phyloP scores from a whole-genome alignment of 2,329 filamentous ascomycete species.

The Xylariaceae sp. region DNA sequence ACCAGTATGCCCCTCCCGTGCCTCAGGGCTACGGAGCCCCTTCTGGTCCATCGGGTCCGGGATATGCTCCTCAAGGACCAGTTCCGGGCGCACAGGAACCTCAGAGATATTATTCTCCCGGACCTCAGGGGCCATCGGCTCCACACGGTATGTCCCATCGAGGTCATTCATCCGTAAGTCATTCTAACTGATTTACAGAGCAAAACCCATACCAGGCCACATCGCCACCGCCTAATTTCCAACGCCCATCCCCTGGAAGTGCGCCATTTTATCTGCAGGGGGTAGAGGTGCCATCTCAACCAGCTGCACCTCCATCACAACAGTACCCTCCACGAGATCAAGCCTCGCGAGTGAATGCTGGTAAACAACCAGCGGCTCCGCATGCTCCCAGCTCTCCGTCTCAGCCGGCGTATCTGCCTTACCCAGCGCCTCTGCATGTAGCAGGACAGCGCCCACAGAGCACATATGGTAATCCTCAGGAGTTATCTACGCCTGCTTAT shows the following conservation, averaged over 20 bases:
- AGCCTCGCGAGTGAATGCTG: conserved; percentile 44
- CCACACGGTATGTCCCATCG: conserved; percentile 35
- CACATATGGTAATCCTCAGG: conserved; percentile 67
- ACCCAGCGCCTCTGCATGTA: conserved; percentile 40
- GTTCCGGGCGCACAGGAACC: conserved; percentile 51
- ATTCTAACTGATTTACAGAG: conserved; percentile 33
- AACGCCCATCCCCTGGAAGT: conserved; percentile 46
- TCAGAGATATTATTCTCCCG: conserved; percentile 64
- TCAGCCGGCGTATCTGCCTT: conserved; percentile 39
- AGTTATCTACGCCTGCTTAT: conserved; percentile 71
- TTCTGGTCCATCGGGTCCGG: conserved; percentile 29
- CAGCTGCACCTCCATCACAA: conserved; percentile 31
- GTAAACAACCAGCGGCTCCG: conserved; percentile 46
- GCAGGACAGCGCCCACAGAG: conserved; percentile 56
- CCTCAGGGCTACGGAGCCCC: conserved; percentile 43
- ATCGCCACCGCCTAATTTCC: conserved; percentile 51
- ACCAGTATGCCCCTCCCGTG: conserved; percentile 53
- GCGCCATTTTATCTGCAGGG: conserved; percentile 64
- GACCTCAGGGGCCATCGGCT: conserved; percentile 40
- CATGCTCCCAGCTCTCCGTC: conserved; percentile 50
- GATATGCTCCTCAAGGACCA: conserved; percentile 40
- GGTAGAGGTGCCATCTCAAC: conserved; percentile 45
- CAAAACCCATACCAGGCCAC: conserved; percentile 42
- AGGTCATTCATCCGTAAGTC: conserved; percentile 10
- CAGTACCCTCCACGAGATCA: conserved; percentile 50